Evolutionary conservation across 208 protist species (phyloP), one percentile per base, ranked within the genome.

Genomic region (Trichomonas gallinae): DNA sequence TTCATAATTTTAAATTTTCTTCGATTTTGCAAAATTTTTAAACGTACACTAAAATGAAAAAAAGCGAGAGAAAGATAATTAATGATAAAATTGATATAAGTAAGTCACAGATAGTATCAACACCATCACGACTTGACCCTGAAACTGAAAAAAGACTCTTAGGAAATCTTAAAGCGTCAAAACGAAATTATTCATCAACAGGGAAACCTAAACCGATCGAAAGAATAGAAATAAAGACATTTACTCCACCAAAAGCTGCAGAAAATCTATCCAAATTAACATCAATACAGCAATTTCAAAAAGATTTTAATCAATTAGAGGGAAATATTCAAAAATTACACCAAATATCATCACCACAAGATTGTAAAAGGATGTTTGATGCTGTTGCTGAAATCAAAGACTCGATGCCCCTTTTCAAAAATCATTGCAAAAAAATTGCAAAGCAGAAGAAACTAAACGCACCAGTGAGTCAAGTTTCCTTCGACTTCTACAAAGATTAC

Each of bases 281-380:
- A 10, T 40, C 83, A 89, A 42, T 89, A 23, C 83, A 89, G 40
- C 83, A 89, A 89, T 89, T 89, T 89, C 83, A 89, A 26, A 89
- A 89, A 46, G 38, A 46, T 46, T 89, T 89, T 26, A 44, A 21
- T 8, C 6, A 46, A 46, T 4, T 89, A 8, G 83, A 89, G 0
- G 46, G 23, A 42, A 11, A 44, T 45, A 1, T 46, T 31, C 38
- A 44, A 89, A 89, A 89, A 46, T 26, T 89, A 31, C 34, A 40
- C 9, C 83, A 89, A 46, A 46, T 46, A 15, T 44, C 13, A 9
- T 40, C 83, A 0, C 83, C 83, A 46, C 1, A 42, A 31, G 83
- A 89, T 31, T 89, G 31, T 15, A 15, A 46, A 10, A 1, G 40
- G 26, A 34, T 89, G 17, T 46, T 89, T 45, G 83, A 89, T 46